A percentile compares a stretch with the other conserved stretches of the same genome.
Evolutionary conservation across 257 asterid genomes (phyloP).

Genomic region (Rubia yunnanensis): DNA sequence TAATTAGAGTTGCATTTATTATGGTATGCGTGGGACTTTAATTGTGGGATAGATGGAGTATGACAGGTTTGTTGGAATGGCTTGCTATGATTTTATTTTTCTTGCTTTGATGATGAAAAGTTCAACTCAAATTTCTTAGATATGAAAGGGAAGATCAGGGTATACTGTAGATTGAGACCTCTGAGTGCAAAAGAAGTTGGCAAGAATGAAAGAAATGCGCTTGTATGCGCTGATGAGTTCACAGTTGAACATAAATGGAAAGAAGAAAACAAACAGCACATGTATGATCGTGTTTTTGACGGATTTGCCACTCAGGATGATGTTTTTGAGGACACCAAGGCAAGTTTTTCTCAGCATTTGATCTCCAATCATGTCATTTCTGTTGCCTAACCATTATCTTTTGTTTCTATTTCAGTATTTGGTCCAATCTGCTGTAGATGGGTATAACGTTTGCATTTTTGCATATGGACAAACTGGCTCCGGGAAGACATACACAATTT

Average conservation of each 20-base stretch:
- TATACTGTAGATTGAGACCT: slow-evolving; percentile 90
- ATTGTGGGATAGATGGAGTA: neutral
- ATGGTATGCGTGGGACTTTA: neutral
- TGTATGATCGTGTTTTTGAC: slow-evolving; percentile 87
- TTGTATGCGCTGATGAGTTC: slow-evolving; percentile 67
- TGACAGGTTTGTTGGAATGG: neutral
- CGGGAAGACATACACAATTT: slow-evolving; percentile 92
- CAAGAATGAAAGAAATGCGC: slow-evolving; percentile 52
- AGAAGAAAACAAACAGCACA: slow-evolving; percentile 84
- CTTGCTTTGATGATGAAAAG: slow-evolving; percentile 4
- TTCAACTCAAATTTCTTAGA: slow-evolving; percentile 32
- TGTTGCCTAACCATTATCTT: neutral
- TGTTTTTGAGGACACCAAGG: slow-evolving; percentile 95
- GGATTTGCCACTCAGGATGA: slow-evolving; percentile 73
- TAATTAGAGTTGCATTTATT: neutral
- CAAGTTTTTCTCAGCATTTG: slow-evolving; percentile 21
- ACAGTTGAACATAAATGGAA: slow-evolving; percentile 88
- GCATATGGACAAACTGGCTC: slow-evolving; percentile 99
- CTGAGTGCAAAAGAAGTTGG: slow-evolving; percentile 63
- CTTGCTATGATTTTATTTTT: neutral
- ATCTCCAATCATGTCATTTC: neutral
- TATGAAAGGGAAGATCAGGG: slow-evolving; percentile 97
- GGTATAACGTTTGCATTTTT: slow-evolving; percentile 89
- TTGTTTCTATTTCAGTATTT: slow-evolving; percentile 52
- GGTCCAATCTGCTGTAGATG: slow-evolving; percentile 97